These are phyloP conservation scores for Venturiaceae sp. DNA, from an alignment of 2,329 filamentous ascomycete species.

Conservation along the genomic window DNA sequence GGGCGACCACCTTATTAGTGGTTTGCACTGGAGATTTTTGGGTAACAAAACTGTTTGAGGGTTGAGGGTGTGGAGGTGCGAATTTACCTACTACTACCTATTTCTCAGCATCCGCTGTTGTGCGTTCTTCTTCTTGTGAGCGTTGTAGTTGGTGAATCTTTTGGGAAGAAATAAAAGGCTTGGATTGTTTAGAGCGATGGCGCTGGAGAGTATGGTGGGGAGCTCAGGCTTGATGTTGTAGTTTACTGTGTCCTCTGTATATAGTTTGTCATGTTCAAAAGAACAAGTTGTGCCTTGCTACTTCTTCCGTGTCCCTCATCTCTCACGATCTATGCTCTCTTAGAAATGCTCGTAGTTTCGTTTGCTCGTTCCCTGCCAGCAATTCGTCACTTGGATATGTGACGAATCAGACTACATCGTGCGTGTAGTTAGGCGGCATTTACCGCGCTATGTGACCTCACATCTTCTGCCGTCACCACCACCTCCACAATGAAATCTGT, in stretches of 20 bases:
- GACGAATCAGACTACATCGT: no score
- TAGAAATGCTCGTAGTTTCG: no score
- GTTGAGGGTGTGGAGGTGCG: neutral
- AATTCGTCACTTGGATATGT: no score
- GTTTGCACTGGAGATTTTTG: neutral
- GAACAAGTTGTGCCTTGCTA: no score
- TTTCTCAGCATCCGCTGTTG: neutral
- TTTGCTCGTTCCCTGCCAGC: no score
- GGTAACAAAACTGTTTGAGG: neutral
- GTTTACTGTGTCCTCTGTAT: neutral
- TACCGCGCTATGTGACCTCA: no score
- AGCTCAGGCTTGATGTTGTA: neutral
- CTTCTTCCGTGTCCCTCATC: no score
- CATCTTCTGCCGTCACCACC: no score
- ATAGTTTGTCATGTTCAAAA: no score
- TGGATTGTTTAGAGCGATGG: neutral
- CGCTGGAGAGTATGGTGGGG: neutral
- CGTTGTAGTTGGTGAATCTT: neutral
- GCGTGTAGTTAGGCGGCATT: no score
- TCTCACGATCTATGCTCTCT: no score
- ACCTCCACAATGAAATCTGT: no score
- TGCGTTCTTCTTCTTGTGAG: neutral
- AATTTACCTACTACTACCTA: neutral
- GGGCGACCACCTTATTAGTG: conserved; percentile 5
- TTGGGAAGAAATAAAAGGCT: neutral